A percentile compares a stretch with the other conserved stretches of the same genome.
Conservation (phyloP, 257 asterid species). For the Scutellaria galericulata region DNA sequence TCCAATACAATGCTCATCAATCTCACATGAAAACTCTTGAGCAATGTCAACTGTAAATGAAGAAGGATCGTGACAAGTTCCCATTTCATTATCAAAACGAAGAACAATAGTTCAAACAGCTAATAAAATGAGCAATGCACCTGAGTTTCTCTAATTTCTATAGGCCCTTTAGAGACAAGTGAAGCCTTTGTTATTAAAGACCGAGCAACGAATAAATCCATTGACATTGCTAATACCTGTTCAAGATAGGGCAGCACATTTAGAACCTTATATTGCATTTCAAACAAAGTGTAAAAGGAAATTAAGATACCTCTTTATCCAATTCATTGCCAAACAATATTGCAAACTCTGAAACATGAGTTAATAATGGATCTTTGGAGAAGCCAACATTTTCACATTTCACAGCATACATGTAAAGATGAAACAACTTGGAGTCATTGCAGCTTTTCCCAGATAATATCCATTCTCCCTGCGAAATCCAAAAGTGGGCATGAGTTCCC, state of each 20-base stretch:
- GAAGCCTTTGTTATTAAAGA: constrained; percentile 79
- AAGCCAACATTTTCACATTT: constrained; percentile 74
- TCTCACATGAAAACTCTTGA: constrained; percentile 94
- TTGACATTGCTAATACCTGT: constrained; percentile 89
- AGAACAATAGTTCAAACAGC: constrained; percentile 30
- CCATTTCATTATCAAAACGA: constrained; percentile 22
- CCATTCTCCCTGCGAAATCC: constrained; percentile 89
- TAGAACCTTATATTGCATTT: constrained; percentile 29
- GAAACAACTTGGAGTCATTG: constrained; percentile 57
- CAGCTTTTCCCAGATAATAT: constrained; percentile 67
- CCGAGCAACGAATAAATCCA: constrained; percentile 94
- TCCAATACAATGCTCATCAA: constrained; percentile 98
- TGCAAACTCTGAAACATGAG: constrained; percentile 91
- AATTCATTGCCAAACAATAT: constrained; percentile 84
- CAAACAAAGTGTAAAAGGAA: constrained; percentile 19
- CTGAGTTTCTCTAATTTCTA: constrained; percentile 74
- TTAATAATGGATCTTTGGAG: constrained; percentile 82
- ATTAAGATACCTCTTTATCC: constrained; percentile 81
- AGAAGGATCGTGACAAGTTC: constrained; percentile 33
- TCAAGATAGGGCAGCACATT: constrained; percentile 34
- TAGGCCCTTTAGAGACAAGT: constrained; percentile 64
- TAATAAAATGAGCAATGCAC: constrained; percentile 46
- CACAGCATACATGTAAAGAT: constrained; percentile 75
- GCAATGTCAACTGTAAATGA: constrained; percentile 63
- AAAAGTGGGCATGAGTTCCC: constrained; percentile 24